Percentiles rank a stretch among this genome's conserved stretches.
phyloP scores from a whole-genome alignment of 176 grass and related monocot genomes.

The Pontederia paniculata region DNA sequence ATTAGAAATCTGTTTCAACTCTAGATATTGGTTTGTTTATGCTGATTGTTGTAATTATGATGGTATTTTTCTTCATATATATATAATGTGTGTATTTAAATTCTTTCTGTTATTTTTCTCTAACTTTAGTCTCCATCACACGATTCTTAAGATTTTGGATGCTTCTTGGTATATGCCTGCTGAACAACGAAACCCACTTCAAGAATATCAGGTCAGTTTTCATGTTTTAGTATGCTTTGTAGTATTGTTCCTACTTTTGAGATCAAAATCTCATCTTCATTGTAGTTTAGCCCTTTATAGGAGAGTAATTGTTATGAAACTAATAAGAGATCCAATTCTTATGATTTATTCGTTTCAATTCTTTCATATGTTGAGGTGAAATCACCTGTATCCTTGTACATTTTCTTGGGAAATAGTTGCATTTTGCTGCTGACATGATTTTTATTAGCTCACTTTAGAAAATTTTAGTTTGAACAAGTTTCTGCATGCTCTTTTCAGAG shows the following conservation, averaged over 20 bases:
- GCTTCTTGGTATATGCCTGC: slow-evolving; percentile 98
- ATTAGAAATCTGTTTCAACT: too few species aligned
- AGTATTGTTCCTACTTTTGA: not conserved
- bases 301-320: not conserved
- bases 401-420: not conserved
- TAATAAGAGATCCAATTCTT: too few species aligned
- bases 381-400: too few species aligned
- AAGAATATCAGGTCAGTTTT: slow-evolving; percentile 74
- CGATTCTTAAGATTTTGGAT: slow-evolving; percentile 53
- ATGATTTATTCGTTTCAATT: not conserved
- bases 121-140: too few species aligned
- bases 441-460: not conserved
- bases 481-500: not conserved
- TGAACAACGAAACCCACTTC: slow-evolving; percentile 79
- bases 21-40: too few species aligned
- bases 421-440: slow-evolving; percentile 1
- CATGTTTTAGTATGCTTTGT: not conserved
- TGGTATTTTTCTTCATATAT: too few species aligned
- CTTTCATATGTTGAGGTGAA: slow-evolving; percentile 9
- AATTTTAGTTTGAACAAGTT: not conserved
- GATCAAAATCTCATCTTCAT: not conserved
- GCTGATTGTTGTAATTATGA: too few species aligned
- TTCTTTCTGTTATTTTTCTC: too few species aligned
- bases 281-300: not conserved
- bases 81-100: too few species aligned